Evolutionary conservation across 805 yeast genomes (phyloP).

Genomic region (Yarrowia osloensis): DNA sequence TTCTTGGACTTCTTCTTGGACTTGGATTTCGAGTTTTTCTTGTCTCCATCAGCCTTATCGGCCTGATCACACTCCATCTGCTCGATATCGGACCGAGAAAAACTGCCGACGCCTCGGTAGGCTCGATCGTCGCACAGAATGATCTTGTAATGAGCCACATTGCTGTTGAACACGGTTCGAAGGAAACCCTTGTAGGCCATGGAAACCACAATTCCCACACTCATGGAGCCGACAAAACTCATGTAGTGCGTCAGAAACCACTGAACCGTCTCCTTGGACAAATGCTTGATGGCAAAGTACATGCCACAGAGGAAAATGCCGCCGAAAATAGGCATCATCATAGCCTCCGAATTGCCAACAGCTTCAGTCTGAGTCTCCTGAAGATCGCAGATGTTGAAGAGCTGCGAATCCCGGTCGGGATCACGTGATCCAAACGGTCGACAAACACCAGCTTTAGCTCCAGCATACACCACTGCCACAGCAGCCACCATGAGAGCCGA

Average conservation of each 20-base stretch:
- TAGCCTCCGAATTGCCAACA: conserved; percentile 43
- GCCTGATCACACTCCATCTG: conserved; percentile 47
- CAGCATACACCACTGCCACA: background rate
- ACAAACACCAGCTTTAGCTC: background rate
- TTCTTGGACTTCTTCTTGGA: conserved; percentile 26
- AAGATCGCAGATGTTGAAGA: conserved; percentile 38
- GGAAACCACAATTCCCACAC: conserved; percentile 43
- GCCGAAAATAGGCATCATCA: conserved; percentile 50
- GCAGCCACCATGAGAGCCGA: background rate
- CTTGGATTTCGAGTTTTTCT: conserved; percentile 31
- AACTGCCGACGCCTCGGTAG: conserved; percentile 32
- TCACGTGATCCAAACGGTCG: conserved; percentile 37
- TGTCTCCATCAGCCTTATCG: conserved; percentile 53
- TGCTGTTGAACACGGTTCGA: conserved; percentile 22
- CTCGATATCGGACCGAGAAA: conserved; percentile 26
- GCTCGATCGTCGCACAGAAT: conserved; percentile 25
- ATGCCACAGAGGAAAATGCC: conserved; percentile 46
- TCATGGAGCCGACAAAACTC: conserved; percentile 42
- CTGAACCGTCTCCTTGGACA: conserved; percentile 43
- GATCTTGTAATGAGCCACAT: conserved; percentile 31
- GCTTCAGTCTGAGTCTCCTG: conserved; percentile 29
- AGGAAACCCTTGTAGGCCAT: conserved; percentile 27
- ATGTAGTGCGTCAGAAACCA: conserved; percentile 45
- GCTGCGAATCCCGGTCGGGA: conserved; percentile 36
- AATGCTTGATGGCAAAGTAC: conserved; percentile 45